These are phyloP conservation scores for Syncephalastrum sp. DNA, from an alignment of 371 early-diverging fungal genomes.

Conservation along the genomic window DNA sequence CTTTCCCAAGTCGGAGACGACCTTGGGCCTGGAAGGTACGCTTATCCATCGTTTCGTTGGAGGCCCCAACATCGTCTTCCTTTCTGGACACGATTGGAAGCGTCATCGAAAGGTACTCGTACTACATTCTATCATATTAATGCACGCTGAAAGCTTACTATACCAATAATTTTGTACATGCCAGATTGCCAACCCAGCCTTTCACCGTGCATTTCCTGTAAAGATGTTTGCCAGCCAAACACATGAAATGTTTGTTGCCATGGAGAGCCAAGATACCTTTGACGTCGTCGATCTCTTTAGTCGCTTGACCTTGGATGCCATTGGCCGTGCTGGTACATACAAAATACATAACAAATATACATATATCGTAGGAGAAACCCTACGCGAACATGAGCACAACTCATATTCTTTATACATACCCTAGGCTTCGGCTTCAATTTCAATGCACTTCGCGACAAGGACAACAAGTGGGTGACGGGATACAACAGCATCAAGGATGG, in stretches of 20 bases:
- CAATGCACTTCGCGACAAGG: slow-evolving; percentile 19
- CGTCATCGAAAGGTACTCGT: slow-evolving; percentile 22
- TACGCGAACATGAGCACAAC: background rate
- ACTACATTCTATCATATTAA: too few relatives aligned
- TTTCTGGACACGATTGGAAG: slow-evolving; percentile 25
- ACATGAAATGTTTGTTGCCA: slow-evolving; percentile 15
- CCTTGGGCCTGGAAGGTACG: slow-evolving; percentile 6
- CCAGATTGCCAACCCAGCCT: slow-evolving; percentile 39
- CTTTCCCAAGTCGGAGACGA: slow-evolving; percentile 23
- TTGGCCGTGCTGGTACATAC: slow-evolving; percentile 24
- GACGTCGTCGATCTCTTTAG: slow-evolving; percentile 19
- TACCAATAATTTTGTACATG: background rate
- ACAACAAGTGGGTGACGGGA: slow-evolving; percentile 9
- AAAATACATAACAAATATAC: too few relatives aligned
- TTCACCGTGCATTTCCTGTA: slow-evolving; percentile 38
- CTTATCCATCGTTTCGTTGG: slow-evolving; percentile 19
- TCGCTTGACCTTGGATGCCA: slow-evolving; percentile 36
- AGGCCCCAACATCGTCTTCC: slow-evolving; percentile 19
- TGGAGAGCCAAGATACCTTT: slow-evolving; percentile 15
- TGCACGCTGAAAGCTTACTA: background rate
- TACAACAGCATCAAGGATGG: slow-evolving; percentile 11
- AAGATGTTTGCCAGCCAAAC: slow-evolving; percentile 26
- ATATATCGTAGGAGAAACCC: too few relatives aligned
- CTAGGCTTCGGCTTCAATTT: slow-evolving; percentile 23
- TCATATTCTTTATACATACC: background rate